phyloP scores from a whole-genome alignment of 2,329 filamentous ascomycete species.

The Aspergillus sp. region DNA sequence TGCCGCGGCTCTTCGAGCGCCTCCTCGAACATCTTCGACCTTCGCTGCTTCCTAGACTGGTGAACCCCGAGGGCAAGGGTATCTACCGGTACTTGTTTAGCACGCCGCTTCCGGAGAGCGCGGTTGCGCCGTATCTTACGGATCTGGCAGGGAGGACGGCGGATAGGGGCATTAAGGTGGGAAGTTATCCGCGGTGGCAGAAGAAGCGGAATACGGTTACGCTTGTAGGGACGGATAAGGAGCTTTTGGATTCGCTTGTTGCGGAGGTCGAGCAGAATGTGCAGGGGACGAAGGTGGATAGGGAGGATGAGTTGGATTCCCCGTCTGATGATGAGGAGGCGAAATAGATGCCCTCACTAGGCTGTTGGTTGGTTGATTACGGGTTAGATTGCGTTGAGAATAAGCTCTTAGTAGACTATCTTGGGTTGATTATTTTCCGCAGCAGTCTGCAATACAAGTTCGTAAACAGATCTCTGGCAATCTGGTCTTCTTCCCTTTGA shows the following conservation, averaged over 20 bases:
- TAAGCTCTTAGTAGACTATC: too few relatives aligned
- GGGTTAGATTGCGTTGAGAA: too few relatives aligned
- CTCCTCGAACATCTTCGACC: constrained; percentile 77
- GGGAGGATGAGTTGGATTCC: constrained; percentile 71
- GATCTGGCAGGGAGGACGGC: constrained; percentile 73
- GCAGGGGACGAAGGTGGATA: constrained; percentile 66
- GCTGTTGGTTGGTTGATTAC: too few relatives aligned
- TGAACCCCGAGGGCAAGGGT: constrained; percentile 78
- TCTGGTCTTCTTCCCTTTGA: too few relatives aligned
- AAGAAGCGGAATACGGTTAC: constrained; percentile 88
- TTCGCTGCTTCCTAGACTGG: constrained; percentile 66
- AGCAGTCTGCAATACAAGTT: too few relatives aligned
- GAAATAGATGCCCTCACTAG: neutral
- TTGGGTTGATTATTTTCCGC: too few relatives aligned
- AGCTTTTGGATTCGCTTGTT: constrained; percentile 75
- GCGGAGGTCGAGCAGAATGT: constrained; percentile 75
- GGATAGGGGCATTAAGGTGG: constrained; percentile 81
- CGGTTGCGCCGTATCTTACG: constrained; percentile 78
- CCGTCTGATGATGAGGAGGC: constrained; percentile 24
- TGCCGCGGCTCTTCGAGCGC: constrained; percentile 79
- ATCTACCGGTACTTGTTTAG: constrained; percentile 77
- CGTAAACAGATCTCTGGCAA: too few relatives aligned
- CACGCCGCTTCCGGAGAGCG: constrained; percentile 84
- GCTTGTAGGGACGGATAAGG: constrained; percentile 73
- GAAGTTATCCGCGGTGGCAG: constrained; percentile 91